Percentiles rank a stretch among this genome's conserved stretches.
These are phyloP conservation scores for Plantago lanceolata DNA, from an alignment of 305 asterid genomes.

Conservation along the genomic window DNA sequence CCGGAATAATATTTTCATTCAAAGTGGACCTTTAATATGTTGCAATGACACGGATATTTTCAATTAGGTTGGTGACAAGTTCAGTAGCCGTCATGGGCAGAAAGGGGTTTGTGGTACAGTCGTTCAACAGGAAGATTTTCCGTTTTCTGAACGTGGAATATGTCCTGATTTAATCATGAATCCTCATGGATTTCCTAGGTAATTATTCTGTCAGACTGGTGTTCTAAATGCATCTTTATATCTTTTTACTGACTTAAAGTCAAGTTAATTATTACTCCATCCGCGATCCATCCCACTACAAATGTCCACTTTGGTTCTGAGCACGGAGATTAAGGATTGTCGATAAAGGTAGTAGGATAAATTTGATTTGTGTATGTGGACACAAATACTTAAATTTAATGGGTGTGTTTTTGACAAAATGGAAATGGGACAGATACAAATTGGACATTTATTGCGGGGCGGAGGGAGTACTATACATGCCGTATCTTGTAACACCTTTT, in stretches of 20 bases:
- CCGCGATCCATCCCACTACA: no score
- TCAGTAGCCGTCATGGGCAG: constrained; percentile 98
- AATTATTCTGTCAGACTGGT: constrained; percentile 14
- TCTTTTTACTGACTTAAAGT: constrained; percentile 11
- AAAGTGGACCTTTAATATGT: constrained; percentile 1
- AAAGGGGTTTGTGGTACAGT: constrained; percentile 98
- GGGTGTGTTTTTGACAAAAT: no score
- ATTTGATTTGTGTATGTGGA: no score
- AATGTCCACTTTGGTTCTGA: no score
- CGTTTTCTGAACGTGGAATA: constrained; percentile 92
- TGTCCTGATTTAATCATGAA: constrained; percentile 99
- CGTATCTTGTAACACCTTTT: no score
- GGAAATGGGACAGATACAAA: no score
- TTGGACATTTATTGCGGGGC: no score
- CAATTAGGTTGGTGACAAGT: constrained; percentile 84
- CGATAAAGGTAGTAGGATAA: no score
- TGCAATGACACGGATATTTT: constrained; percentile 11
- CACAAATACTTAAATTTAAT: no score
- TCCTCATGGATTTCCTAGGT: constrained; percentile 99
- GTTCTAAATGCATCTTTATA: constrained; percentile 14
- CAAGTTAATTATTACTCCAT: neutral
- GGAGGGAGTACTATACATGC: no score
- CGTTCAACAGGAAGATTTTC: constrained; percentile 92
- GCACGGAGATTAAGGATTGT: no score
- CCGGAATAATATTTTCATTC: constrained; percentile 1